Evolutionary conservation across 805 yeast species (phyloP).

Genomic region (Yarrowia osloensis): DNA sequence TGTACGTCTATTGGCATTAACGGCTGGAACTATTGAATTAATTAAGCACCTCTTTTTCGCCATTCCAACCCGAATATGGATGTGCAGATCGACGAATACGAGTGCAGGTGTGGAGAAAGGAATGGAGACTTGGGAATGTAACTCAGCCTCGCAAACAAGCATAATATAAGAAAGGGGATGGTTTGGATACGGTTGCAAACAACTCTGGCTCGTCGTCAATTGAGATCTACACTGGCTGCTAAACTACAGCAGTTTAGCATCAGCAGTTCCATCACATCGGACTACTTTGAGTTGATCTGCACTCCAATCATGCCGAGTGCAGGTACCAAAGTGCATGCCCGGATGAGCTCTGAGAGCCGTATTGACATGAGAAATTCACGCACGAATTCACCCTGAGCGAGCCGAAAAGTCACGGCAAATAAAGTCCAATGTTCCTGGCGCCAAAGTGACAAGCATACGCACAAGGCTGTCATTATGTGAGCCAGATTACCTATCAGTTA

Average conservation of each 20-base stretch:
- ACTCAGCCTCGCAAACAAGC: background rate
- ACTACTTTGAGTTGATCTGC: conserved; percentile 1
- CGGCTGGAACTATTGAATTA: background rate
- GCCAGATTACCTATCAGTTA: background rate
- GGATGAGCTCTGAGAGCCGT: background rate
- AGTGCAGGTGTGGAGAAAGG: background rate
- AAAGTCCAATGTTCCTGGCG: no score
- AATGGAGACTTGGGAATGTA: background rate
- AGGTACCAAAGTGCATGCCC: background rate
- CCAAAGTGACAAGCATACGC: background rate
- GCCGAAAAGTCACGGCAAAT: no score
- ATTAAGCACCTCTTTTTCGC: background rate
- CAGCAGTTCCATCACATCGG: background rate
- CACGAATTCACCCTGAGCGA: no score
- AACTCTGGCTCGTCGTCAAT: background rate
- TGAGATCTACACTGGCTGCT: background rate
- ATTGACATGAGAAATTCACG: no score
- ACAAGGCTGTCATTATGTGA: background rate
- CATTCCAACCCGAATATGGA: background rate
- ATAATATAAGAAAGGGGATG: background rate
- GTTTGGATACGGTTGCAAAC: background rate
- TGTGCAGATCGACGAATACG: background rate
- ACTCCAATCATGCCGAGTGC: background rate
- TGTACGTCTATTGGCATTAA: background rate
- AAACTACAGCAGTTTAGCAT: background rate